Conservation (phyloP, 1,139 yeast genomes). For the Saccharomyces hybrid region DNA sequence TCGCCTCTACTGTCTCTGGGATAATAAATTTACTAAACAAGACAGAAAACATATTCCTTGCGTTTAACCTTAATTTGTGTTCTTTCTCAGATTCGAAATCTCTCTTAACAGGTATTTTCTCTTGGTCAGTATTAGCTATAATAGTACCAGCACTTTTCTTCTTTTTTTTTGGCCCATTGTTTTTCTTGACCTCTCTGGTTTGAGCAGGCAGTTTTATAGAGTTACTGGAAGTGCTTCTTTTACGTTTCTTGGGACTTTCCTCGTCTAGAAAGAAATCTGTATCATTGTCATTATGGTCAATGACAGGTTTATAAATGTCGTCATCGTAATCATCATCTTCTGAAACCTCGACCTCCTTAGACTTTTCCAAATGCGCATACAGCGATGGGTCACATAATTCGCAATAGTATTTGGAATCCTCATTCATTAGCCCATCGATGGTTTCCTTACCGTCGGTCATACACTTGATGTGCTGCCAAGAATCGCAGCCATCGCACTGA, state of each 20-base stretch:
- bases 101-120: conserved; percentile 4
- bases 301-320: conserved; percentile 18
- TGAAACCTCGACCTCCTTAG: conserved; percentile 15
- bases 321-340: conserved; percentile 14
- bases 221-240: conserved; percentile 8
- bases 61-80: conserved; percentile 35
- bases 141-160: conserved; percentile 14
- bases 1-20: conserved; percentile 34
- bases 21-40: conserved; percentile 38
- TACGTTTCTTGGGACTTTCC: conserved; percentile 14
- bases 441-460: conserved; percentile 44
- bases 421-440: conserved; percentile 5
- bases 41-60: conserved; percentile 35
- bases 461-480: conserved; percentile 84
- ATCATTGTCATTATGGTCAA: conserved; percentile 16
- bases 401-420: conserved; percentile 46
- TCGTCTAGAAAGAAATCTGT: conserved; percentile 12
- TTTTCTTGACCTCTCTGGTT: background rate
- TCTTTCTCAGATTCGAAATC: conserved; percentile 6
- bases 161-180: conserved; percentile 12
- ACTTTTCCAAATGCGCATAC: conserved; percentile 6
- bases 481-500: conserved; percentile 67
- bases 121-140: conserved; percentile 7
- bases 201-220: background rate
- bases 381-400: conserved; percentile 40